A percentile compares a stretch with the other conserved stretches of the same genome.
These are phyloP conservation scores for Chamaecyparis obtusa DNA, from an alignment of 75 land plant genomes.

Conservation along the genomic window DNA sequence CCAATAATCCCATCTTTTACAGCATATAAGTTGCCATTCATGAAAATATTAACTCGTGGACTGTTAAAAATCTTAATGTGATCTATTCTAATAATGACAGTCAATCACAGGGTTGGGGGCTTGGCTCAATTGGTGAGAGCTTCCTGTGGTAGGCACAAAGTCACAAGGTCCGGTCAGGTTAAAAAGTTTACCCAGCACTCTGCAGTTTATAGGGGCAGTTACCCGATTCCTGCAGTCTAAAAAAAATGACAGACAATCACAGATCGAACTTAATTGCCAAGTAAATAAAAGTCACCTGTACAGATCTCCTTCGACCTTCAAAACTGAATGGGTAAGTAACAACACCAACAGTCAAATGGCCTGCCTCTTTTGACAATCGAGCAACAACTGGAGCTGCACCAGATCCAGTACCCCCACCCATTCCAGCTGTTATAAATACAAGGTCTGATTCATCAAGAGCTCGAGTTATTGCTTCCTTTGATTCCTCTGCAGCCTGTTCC, in stretches of 20 bases:
- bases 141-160: too few relatives aligned
- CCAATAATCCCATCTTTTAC: not conserved
- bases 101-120: too few relatives aligned
- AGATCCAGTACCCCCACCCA: slow-evolving; percentile 99
- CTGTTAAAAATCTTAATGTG: slow-evolving; percentile 9
- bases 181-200: too few relatives aligned
- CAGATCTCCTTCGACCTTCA: slow-evolving; percentile 92
- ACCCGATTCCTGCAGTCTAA: too few relatives aligned
- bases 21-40: not conserved
- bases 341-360: slow-evolving; percentile 92
- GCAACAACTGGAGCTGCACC: slow-evolving; percentile 99
- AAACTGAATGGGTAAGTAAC: slow-evolving; percentile 97
- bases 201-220: too few relatives aligned
- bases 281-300: slow-evolving; percentile 57
- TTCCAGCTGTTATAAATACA: slow-evolving; percentile 94
- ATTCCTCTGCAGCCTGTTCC: slow-evolving; percentile 87
- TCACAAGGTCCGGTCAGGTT: too few relatives aligned
- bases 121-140: too few relatives aligned
- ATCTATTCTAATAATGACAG: not conserved
- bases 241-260: not conserved
- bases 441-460: slow-evolving; percentile 85
- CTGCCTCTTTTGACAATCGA: slow-evolving; percentile 84
- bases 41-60: slow-evolving; percentile 26
- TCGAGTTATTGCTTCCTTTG: slow-evolving; percentile 69
- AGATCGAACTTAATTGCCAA: not conserved